Percentiles rank a stretch among this genome's conserved stretches.
phyloP scores from a whole-genome alignment of 202 grass and related monocot genomes.

The Dendrocalamus latiflorus region DNA sequence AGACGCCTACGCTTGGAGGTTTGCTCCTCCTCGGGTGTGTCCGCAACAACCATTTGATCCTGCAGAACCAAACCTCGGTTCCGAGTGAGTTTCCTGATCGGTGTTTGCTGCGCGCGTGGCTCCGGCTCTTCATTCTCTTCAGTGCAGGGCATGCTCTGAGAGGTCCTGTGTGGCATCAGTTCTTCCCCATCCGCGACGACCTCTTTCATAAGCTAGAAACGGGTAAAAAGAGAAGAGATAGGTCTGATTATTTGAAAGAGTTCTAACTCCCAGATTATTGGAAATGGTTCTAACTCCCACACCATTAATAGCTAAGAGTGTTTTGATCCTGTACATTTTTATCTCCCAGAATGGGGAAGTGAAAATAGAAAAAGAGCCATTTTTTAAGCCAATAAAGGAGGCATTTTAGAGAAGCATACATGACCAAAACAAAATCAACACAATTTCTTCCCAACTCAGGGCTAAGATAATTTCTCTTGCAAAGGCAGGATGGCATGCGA shows the following conservation, averaged over 20 bases:
- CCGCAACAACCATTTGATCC: conserved; percentile 47
- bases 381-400: neutral
- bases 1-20: conserved; percentile 46
- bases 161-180: conserved; percentile 56
- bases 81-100: conserved; percentile 61
- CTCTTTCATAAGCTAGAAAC: conserved; percentile 61
- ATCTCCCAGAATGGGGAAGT: neutral
- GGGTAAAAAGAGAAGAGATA: neutral
- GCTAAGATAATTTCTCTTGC: neutral
- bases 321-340: neutral
- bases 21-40: conserved; percentile 38
- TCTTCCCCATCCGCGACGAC: conserved; percentile 38
- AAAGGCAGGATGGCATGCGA: neutral
- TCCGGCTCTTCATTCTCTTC: neutral
- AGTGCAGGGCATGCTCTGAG: neutral
- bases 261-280: neutral
- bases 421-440: neutral
- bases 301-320: neutral
- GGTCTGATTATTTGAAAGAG: neutral
- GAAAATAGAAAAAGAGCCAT: neutral
- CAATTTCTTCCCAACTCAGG: neutral
- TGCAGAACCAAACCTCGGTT: conserved; percentile 68
- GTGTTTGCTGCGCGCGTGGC: conserved; percentile 27
- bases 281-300: neutral
- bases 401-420: neutral